Evolutionary conservation across 345 rosid genomes (phyloP), one percentile per base, ranked within the genome.

Genomic region (Cardiospermum halicacabum): DNA sequence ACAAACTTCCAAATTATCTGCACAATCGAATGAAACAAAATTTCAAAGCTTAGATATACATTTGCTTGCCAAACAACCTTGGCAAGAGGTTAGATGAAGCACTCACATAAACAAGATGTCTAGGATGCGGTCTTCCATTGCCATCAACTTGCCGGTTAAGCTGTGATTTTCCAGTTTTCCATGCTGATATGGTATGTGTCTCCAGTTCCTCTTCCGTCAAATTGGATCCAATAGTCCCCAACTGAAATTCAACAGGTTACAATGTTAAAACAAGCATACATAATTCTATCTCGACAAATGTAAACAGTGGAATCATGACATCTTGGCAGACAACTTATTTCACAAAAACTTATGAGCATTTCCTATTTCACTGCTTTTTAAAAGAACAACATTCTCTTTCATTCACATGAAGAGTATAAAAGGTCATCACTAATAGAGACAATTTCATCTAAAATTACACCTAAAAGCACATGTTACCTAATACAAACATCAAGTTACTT

Each of bases 181-280:
- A 95, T 56, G 97, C 97, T 45, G 97, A 84, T 76, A 95, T 91
- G n/a, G 96, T 84, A 75, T 83, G 96, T 1, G 91, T 84, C 71
- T 89, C 96, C 62, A 89, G 77, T 68, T 89, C 93, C 74, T 89
- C 96, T 85, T 86, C 96, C 30, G 93, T 89, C 84, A 89, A 78
- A 78, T 86, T 87, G 45, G 96, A 85, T 56, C 93, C 93, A 66
- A 78, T 84, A 70, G 81, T 85, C 72, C 93, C 91, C 58, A 89
- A 84, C 96, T 89, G 89, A 77, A 80, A 74, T 51, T 63, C 40
- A 62, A 63, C 70, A 64, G 53, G 27, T 61, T 53, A 63, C 32
- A 50, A 42, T 19, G 36, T 63, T 68, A 73, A n/a, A 47, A 1
- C 45, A 16, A 61, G 53, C 59, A 64, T 10, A 9, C 13, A 5